Evolutionary conservation across 208 protist genomes (phyloP).

Genomic region (Crithidia fasciculata): DNA sequence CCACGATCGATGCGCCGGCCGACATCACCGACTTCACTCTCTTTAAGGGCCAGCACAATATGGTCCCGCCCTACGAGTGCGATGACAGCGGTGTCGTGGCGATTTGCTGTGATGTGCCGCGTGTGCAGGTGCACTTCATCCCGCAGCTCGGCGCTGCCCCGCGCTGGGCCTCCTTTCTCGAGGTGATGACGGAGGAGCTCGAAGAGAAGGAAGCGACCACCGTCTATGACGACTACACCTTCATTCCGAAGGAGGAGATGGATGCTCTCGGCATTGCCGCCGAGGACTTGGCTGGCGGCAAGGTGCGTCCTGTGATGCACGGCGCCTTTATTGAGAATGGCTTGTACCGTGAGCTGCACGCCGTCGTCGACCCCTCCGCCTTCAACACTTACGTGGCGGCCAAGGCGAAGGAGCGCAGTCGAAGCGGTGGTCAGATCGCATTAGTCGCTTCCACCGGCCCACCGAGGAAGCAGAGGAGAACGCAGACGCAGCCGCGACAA

Average conservation of each 20-base stretch:
- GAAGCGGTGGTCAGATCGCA: conserved; percentile 78
- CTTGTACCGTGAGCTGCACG: conserved; percentile 85
- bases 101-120: conserved; percentile 90
- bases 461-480: conserved; percentile 22
- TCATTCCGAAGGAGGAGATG: conserved; percentile 96
- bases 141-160: conserved; percentile 96
- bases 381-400: conserved; percentile 88
- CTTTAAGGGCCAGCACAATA: conserved; percentile 83
- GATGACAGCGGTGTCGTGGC: conserved; percentile 90
- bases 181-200: conserved; percentile 95
- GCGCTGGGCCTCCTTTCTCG: conserved; percentile 97
- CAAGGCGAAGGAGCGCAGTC: conserved; percentile 60
- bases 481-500: conserved; percentile 1
- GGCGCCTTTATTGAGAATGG: conserved; percentile 97
- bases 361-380: conserved; percentile 88
- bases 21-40: conserved; percentile 89
- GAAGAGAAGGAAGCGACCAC: conserved; percentile 83
- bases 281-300: conserved; percentile 92
- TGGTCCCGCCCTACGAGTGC: conserved; percentile 78
- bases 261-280: conserved; percentile 77
- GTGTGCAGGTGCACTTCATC: conserved; percentile 96
- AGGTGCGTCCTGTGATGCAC: conserved; percentile 97
- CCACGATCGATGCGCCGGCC: conserved; percentile 84
- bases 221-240: conserved; percentile 98
- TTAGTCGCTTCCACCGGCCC: conserved; percentile 81